phyloP scores from a whole-genome alignment of 306 rosid species.

The Cicer cuneatum region DNA sequence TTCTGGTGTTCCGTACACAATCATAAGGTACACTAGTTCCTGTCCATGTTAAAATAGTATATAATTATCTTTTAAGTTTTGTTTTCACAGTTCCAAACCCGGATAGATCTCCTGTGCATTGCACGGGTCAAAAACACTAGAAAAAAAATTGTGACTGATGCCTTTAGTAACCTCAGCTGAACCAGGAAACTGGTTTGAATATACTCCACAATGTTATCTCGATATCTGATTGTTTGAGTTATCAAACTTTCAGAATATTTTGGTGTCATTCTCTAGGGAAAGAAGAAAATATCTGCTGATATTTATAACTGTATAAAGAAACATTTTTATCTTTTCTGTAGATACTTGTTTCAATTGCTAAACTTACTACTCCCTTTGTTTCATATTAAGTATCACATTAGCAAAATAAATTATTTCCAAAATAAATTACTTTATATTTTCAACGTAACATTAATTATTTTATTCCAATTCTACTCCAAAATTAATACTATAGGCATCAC shows the following conservation, averaged over 20 bases:
- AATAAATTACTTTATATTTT: too few species aligned
- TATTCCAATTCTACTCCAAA: too few species aligned
- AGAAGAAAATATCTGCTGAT: not conserved
- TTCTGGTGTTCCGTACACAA: conserved; percentile 88
- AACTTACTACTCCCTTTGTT: not conserved
- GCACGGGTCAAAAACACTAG: not conserved
- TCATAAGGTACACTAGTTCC: conserved; percentile 67
- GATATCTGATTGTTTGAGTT: not conserved
- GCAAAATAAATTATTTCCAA: too few species aligned
- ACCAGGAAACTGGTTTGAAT: not conserved
- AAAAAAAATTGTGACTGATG: not conserved
- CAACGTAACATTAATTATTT: too few species aligned
- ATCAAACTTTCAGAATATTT: not conserved
- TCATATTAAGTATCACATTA: too few species aligned
- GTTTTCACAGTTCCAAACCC: not conserved
- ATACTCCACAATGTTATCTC: not conserved
- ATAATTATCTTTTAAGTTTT: not conserved
- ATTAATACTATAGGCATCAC: too few species aligned
- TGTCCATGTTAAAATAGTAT: not conserved
- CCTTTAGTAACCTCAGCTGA: not conserved
- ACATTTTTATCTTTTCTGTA: conserved; percentile 11
- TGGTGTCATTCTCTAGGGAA: not conserved
- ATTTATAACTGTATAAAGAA: not conserved
- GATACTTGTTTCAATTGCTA: conserved; percentile 2
- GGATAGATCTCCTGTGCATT: not conserved